Evolutionary conservation across 1,139 yeast genomes (phyloP), one percentile per base, ranked within the genome.

Genomic region (Diutina ranongensis): DNA sequence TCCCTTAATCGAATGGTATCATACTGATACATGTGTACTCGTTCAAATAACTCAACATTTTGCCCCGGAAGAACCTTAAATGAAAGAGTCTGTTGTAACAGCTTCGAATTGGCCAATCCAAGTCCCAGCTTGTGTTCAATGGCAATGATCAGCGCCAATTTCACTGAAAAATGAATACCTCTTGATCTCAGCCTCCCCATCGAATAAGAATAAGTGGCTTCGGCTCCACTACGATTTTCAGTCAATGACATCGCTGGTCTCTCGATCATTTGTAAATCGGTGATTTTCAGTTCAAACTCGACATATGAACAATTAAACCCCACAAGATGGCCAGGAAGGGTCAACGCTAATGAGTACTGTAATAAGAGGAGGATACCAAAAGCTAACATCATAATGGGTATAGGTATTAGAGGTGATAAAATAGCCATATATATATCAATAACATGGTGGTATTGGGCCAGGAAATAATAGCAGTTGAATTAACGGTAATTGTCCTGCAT

Each of bases 261-360:
- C 10, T 38, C 42, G 3, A 38, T 13, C 10, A 25, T 9, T 3
- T 25, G 7, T 4, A 22, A 10, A 3, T 16, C 32, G 2, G 12
- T 20, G 7, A 38, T 32, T 8, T 38, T 10, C 42, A 38, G 42
- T 3, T 38, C 42, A 15, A 38, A 38, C 20, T 38, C 42, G 13
- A 38, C 32, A 20, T 38, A 38, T 4, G 42, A 38, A 25, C 18
- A 15, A 25, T 38, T 38, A 18, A 25, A 25, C 15, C 42, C 42
- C 9, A 22, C n/a, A 4, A 38, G 13, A 15, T 25, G 42, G 18
- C 42, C 42, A 15, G 42, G 42, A 4, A 38, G 13, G 12, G 16
- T 25, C 7, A 38, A 16, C 9, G 21, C 32, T 15, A 31, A 31
- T 31, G 34, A 12, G 5, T 15, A 9, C 13, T 7, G 34, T 12